Evolutionary conservation across 306 rosid genomes (phyloP).

Genomic region (Corylus avellana): DNA sequence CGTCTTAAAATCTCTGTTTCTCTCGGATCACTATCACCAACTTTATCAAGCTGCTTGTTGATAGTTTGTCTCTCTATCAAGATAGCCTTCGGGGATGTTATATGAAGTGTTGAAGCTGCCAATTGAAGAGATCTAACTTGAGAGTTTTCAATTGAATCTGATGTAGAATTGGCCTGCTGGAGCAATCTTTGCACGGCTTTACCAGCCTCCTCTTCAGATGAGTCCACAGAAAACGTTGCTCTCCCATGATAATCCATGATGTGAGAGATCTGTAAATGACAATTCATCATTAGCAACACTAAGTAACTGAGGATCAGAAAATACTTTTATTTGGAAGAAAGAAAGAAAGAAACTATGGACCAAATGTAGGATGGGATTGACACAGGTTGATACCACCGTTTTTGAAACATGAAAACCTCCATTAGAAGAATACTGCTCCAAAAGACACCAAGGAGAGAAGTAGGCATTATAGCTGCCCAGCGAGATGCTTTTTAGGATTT

Average conservation of each 20-base stretch:
- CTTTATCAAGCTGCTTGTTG: slow-evolving; percentile 45
- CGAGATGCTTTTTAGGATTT: not conserved
- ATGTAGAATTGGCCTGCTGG: slow-evolving; percentile 41
- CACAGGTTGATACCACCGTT: not conserved
- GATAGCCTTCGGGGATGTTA: slow-evolving; percentile 55
- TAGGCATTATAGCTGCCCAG: not conserved
- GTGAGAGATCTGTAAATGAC: slow-evolving; percentile 67
- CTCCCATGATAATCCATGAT: slow-evolving; percentile 56
- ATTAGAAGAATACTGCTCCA: not conserved
- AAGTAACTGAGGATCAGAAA: slow-evolving; percentile 32
- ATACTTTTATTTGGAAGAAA: not conserved
- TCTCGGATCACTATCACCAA: slow-evolving; percentile 35
- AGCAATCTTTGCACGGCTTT: slow-evolving; percentile 53
- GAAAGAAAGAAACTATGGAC: slow-evolving; percentile 12
- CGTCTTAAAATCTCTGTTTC: slow-evolving; percentile 57
- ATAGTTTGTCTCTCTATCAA: slow-evolving; percentile 66
- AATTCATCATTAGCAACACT: slow-evolving; percentile 31
- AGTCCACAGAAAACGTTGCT: slow-evolving; percentile 52
- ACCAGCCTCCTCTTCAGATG: slow-evolving; percentile 75
- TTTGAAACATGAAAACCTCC: not conserved
- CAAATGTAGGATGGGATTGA: not conserved
- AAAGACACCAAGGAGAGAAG: not conserved
- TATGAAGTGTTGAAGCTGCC: slow-evolving; percentile 62
- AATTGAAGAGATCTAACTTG: slow-evolving; percentile 59
- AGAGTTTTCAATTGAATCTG: slow-evolving; percentile 51